Percentiles rank a stretch among this genome's conserved stretches.
Conservation (phyloP, 768 basidiomycete species). For the Russula sp. region DNA sequence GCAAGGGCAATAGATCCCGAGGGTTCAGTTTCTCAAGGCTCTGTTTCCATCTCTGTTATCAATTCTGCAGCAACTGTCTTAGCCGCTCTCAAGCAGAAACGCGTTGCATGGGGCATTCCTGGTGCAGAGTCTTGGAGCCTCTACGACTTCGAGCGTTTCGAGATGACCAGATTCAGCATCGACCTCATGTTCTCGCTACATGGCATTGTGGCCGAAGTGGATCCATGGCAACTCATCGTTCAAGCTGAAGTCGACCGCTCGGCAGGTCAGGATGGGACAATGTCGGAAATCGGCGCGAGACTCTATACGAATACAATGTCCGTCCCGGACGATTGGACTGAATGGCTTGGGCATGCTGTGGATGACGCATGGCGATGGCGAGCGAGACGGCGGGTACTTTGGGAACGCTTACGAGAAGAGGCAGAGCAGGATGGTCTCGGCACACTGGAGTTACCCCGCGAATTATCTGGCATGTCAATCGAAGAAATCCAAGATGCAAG, state of each 20-base stretch:
- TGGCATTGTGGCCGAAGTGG: conserved; percentile 21
- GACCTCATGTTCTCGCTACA: conserved; percentile 26
- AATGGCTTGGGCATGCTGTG: conserved; percentile 15
- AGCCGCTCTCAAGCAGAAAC: conserved; percentile 22
- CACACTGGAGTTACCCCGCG: conserved; percentile 18
- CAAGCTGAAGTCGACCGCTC: conserved; percentile 18
- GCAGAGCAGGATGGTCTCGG: conserved; percentile 25
- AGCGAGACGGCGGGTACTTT: conserved; percentile 28
- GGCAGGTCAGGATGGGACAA: not conserved
- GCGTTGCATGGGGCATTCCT: conserved; percentile 20
- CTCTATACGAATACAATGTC: not conserved
- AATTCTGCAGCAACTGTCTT: not conserved
- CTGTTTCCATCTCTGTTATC: not conserved
- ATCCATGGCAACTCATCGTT: conserved; percentile 24
- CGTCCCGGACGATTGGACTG: conserved; percentile 26
- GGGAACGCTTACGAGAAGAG: conserved; percentile 26
- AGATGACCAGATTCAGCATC: conserved; percentile 24
- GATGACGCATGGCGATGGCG: conserved; percentile 27
- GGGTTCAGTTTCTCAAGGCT: not conserved
- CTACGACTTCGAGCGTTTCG: conserved; percentile 27
- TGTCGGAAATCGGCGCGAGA: not conserved
- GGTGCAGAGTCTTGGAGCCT: conserved; percentile 25
- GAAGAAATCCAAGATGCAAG: conserved; percentile 17
- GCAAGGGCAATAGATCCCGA: conserved; percentile 20
- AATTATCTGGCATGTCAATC: conserved; percentile 22